Evolutionary conservation across 129 eudicot genomes (phyloP), one percentile per base, ranked within the genome.

Genomic region (Chrysanthemum makinoi): DNA sequence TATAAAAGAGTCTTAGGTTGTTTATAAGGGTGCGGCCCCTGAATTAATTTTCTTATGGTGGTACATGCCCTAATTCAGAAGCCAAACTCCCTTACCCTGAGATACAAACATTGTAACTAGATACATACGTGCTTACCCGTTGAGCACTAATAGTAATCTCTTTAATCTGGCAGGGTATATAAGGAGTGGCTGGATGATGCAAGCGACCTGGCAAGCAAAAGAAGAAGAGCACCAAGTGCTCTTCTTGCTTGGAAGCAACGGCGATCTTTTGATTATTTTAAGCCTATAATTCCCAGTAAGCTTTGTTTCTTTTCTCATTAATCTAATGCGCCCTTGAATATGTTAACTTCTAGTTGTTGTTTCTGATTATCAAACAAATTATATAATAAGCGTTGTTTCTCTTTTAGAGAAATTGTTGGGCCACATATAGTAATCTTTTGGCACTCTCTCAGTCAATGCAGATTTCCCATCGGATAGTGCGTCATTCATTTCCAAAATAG

Each of bases 211-310:
- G 78, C 80, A 14, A 67, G 86, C 26, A 75, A 81, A 74, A 76
- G 82, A 54, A 79, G 72, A 66, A 80, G 67, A 69, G 78, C 70
- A 66, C 77, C 84, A n/a, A 64, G 82, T n/a, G 61, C 70, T 78
- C 62, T 68, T 55, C 70, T 68, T 26, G 16, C 68, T 22, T 77
- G 83, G 86, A 84, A 77, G 68, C 63, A 69, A 65, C 53, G 54
- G 53, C 85, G 55, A 43, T 72, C 79, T 48, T 62, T 57, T 33
- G 68, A 66, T 62, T 62, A 62, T 65, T 70, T 92, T 46, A 77
- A 84, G 74, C 98, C 96, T 22, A 74, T 80, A 61, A 72, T 92
- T 77, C 80, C 83, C 16, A 64, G 98, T 89, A 72, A 85, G 91
- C 60, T 56, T 39, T 47, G 18, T 53, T 62, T 55, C 30, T 50